phyloP scores from a whole-genome alignment of 2,329 filamentous ascomycete species.

The Leptographium galeiforme region DNA sequence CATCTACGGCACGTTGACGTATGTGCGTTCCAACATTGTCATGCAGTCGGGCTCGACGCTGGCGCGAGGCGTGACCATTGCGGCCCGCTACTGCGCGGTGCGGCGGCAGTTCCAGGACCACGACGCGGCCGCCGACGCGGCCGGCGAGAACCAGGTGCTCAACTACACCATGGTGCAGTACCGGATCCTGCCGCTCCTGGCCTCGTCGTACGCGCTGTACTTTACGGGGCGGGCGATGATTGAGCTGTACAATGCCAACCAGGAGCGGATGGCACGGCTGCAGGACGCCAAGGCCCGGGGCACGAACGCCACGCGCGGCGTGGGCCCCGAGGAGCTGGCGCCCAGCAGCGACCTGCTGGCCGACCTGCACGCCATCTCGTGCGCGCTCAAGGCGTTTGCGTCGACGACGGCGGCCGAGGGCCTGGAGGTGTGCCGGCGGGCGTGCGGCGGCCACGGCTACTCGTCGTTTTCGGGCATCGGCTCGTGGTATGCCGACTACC shows the following conservation, averaged over 20 bases:
- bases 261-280: conserved; percentile 46
- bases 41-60: conserved; percentile 59
- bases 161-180: conserved; percentile 76
- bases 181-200: conserved; percentile 57
- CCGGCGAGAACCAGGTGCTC: conserved; percentile 59
- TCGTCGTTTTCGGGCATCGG: conserved; percentile 65
- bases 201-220: conserved; percentile 63
- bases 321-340: neutral
- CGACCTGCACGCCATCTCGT: conserved; percentile 64
- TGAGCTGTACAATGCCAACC: conserved; percentile 57
- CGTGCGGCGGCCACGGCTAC: conserved; percentile 68
- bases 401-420: conserved; percentile 62
- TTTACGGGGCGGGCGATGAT: conserved; percentile 71
- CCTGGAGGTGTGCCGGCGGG: conserved; percentile 59
- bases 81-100: conserved; percentile 59
- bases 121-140: conserved; percentile 26
- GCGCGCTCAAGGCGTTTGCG: conserved; percentile 60
- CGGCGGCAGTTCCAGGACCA: conserved; percentile 63
- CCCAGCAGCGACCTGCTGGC: conserved; percentile 30
- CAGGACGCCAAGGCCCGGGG: conserved; percentile 41
- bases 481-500: conserved; percentile 60
- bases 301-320: neutral
- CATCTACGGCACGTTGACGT: conserved; percentile 65
- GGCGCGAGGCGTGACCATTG: conserved; percentile 65
- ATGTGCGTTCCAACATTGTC: conserved; percentile 60